These are phyloP conservation scores for Symbiodinium pilosum DNA, from an alignment of 73 alveolate genomes.

Conservation along the genomic window DNA sequence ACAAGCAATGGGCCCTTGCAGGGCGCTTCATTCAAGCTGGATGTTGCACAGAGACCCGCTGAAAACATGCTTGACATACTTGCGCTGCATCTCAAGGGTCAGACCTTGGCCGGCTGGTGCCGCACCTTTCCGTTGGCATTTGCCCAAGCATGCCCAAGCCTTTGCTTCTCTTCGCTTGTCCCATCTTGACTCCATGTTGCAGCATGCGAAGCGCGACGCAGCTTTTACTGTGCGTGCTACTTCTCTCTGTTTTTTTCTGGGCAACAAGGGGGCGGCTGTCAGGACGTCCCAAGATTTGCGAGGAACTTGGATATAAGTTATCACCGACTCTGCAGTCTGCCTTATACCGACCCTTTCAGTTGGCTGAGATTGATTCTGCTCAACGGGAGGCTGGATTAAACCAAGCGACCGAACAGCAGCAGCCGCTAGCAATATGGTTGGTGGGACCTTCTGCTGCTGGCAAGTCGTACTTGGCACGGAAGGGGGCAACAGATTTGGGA, in stretches of 20 bases:
- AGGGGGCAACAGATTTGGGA: slow-evolving; percentile 33
- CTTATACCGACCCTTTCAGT: slow-evolving; percentile 26
- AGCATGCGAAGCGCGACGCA: background rate
- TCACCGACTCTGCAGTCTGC: slow-evolving; percentile 1
- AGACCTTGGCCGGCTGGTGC: no score
- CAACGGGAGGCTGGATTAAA: slow-evolving; percentile 32
- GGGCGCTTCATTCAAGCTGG: no score
- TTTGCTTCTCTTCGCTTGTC: no score
- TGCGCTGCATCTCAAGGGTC: no score
- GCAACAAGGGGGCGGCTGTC: background rate
- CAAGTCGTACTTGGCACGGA: slow-evolving; percentile 49
- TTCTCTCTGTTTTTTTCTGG: background rate
- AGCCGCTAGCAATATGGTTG: slow-evolving; percentile 55
- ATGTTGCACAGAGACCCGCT: no score
- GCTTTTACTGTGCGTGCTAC: background rate
- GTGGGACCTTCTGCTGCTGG: slow-evolving; percentile 91
- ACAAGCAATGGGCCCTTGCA: no score
- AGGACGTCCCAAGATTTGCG: slow-evolving; percentile 46
- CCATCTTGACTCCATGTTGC: background rate
- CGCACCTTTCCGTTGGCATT: no score
- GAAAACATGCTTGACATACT: no score
- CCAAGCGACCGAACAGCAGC: slow-evolving; percentile 30
- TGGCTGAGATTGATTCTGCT: slow-evolving; percentile 18
- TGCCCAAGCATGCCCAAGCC: background rate
- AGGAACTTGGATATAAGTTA: slow-evolving; percentile 49